Conservation (phyloP, 441 rosid genomes). For the Pelargonium cotyledonis region DNA sequence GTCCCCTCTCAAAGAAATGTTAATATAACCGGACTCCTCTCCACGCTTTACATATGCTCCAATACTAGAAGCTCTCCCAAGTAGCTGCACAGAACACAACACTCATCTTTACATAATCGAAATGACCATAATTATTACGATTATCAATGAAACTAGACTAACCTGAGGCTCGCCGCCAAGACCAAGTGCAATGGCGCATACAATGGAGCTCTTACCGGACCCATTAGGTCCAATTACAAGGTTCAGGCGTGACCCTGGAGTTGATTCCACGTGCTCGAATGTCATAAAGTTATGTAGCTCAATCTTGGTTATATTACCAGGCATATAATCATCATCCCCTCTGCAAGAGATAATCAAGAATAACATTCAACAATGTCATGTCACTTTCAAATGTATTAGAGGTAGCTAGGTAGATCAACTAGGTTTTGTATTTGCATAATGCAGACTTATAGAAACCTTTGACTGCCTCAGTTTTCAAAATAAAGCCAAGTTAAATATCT, state of each 20-base stretch:
- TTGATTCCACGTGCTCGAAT: slow-evolving; percentile 62
- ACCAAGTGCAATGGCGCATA: slow-evolving; percentile 93
- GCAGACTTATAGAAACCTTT: background rate
- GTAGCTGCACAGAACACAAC: slow-evolving; percentile 47
- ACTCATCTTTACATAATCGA: slow-evolving; percentile 8
- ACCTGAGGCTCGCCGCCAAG: slow-evolving; percentile 95
- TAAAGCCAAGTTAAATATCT: background rate
- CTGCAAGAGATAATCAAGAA: slow-evolving; percentile 28
- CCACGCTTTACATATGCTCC: slow-evolving; percentile 96
- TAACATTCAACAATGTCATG: background rate
- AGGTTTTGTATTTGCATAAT: background rate
- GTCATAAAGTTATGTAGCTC: slow-evolving; percentile 94
- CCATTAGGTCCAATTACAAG: slow-evolving; percentile 97
- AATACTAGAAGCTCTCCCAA: slow-evolving; percentile 82
- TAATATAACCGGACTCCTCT: slow-evolving; percentile 66
- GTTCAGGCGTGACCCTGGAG: slow-evolving; percentile 81
- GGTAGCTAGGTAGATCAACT: background rate
- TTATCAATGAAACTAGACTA: slow-evolving; percentile 25
- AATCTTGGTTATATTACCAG: slow-evolving; percentile 77
- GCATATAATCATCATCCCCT: slow-evolving; percentile 84
- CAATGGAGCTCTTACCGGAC: slow-evolving; percentile 94
- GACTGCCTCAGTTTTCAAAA: background rate
- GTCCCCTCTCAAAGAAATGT: slow-evolving; percentile 67
- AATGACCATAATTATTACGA: slow-evolving; percentile 12
- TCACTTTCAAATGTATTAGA: background rate